Evolutionary conservation across 345 rosid genomes (phyloP), one percentile per base, ranked within the genome.

Genomic region (Draba incana): DNA sequence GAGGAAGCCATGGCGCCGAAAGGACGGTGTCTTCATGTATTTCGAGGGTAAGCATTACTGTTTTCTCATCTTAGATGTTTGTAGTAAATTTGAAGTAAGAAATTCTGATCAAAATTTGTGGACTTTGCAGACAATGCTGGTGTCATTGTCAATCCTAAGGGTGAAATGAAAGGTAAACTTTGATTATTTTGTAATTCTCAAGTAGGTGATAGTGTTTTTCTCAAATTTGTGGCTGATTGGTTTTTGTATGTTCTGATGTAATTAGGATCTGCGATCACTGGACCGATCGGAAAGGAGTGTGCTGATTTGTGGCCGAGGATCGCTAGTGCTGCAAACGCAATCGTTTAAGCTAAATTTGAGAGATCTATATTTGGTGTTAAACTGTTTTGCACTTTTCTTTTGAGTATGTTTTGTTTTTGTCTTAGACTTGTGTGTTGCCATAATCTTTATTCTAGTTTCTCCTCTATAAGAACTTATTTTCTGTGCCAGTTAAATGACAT

Each of bases 231-330:
- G 50, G 10, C 5, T n/a, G n/a, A 0, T n/a, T 71, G 39, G 12
- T 16, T 1, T 10, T 3, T n/a, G n/a, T 1, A 11, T 71, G 39
- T 16, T 16, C 2, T 10, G 25, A 7, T 54, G 35, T 70, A 7
- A 12, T 3, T 66, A 88, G 93, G 94, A 53, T 88, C 94, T 81
- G 94, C 94, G 3, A 85, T 88, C 28, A 88, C 94, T 10, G 94
- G 94, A 50, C 94, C 94, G 3, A 88, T 88, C 15, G 94, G 94
- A 43, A 88, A 88, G 78, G 94, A 88, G 78, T 88, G 94, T 33
- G 94, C 94, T 55, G 94, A 88, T 49, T 74, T 88, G 5, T 88
- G 94, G 94, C 94, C 94, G 33, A 72, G 80, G 39, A 77, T 77
- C 15, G 80, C 80, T 1, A 77, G 80, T 77, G 80, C 80, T 47